A percentile compares a stretch with the other conserved stretches of the same genome.
Conservation (phyloP, 495 filamentous ascomycete genomes). For the Hypoxylon perforatum region DNA sequence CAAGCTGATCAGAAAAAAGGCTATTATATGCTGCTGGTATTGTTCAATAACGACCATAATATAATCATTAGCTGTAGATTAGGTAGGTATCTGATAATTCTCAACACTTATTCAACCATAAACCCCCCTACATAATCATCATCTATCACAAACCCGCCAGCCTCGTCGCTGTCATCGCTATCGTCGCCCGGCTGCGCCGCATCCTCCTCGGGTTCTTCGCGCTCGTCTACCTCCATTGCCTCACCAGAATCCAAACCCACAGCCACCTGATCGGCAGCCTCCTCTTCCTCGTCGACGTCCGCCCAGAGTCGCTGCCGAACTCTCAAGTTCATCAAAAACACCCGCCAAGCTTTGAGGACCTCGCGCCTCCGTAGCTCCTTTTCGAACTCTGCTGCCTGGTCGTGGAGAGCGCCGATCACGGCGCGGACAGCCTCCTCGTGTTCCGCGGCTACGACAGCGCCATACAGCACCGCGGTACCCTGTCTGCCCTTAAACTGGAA, state of each 20-base stretch:
- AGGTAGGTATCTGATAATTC: background rate
- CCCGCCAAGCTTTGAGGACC: slow-evolving; percentile 78
- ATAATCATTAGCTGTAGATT: background rate
- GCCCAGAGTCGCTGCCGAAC: slow-evolving; percentile 80
- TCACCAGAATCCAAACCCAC: slow-evolving; percentile 28
- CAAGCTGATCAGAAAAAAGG: background rate
- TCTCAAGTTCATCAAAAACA: slow-evolving; percentile 77
- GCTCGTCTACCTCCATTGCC: slow-evolving; percentile 23
- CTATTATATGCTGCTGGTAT: background rate
- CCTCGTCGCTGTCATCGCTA: slow-evolving; percentile 40
- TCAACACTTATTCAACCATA: slow-evolving; percentile 30
- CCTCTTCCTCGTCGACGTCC: slow-evolving; percentile 54
- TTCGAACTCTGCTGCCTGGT: slow-evolving; percentile 68
- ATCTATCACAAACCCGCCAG: slow-evolving; percentile 48
- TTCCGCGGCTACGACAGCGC: slow-evolving; percentile 79
- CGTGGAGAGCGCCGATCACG: slow-evolving; percentile 71
- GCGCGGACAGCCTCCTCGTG: slow-evolving; percentile 75
- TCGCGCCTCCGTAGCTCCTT: slow-evolving; percentile 64
- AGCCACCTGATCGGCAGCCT: slow-evolving; percentile 17
- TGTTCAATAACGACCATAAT: background rate
- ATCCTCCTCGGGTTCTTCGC: slow-evolving; percentile 27
- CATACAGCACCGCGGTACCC: slow-evolving; percentile 81
- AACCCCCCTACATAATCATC: slow-evolving; percentile 46
- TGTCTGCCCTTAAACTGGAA: slow-evolving; percentile 86
- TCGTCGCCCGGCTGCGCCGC: slow-evolving; percentile 29